Base-by-base conservation (phyloP, 2,329 filamentous ascomycete genomes). In the Fusarium continuum region DNA sequence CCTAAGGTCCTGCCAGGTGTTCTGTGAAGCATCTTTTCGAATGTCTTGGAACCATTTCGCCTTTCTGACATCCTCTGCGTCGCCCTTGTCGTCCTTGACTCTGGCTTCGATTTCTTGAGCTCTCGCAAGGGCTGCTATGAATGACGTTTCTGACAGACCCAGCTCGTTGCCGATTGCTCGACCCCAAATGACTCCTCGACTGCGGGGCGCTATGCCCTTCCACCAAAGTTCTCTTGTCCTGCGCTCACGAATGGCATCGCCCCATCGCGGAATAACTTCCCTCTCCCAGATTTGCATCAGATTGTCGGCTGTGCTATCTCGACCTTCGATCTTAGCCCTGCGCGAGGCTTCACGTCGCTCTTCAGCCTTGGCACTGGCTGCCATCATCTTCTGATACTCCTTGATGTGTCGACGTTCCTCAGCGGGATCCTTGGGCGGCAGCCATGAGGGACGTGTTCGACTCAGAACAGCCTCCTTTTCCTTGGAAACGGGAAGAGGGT, bases 361-460 rank as follows among this genome's bases (percentile, higher is more conserved):
- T 26, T 89, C 87, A 0, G 85, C 83, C 69, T 86, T 85, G 46
- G 80, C 75, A 65, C 86, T 88, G 38, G 79, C 80, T 0, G 82
- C 83, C 89, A 94, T 91, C 90, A 95, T 93, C 74, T 84, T 88
- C 76, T 93, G 89, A 73, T 93, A 95, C 73, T 95, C 88, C 71
- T 86, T 93, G 65, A 99, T 74, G 76, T 99, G 95, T 67, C 89
- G 89, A 74, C 87, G 91, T 78, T 99, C 95, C 76, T 99, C 95
- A 49, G 91, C 91, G 3, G 92, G 93, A 65, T 95, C 88, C 77
- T 95, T 95, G 2, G 91, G 91, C 1, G 92, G 91, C 3, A 95
- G 80, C 92, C 92, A 95, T 2, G 90, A 93, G 1, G 91, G 91
- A 31, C 91, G 83, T 3, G 91, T 95, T 16, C 92, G 84, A 20